A percentile compares a stretch with the other conserved stretches of the same genome.
Evolutionary conservation across 768 basidiomycete species (phyloP).

Genomic region (Botryobasidium botryosum): DNA sequence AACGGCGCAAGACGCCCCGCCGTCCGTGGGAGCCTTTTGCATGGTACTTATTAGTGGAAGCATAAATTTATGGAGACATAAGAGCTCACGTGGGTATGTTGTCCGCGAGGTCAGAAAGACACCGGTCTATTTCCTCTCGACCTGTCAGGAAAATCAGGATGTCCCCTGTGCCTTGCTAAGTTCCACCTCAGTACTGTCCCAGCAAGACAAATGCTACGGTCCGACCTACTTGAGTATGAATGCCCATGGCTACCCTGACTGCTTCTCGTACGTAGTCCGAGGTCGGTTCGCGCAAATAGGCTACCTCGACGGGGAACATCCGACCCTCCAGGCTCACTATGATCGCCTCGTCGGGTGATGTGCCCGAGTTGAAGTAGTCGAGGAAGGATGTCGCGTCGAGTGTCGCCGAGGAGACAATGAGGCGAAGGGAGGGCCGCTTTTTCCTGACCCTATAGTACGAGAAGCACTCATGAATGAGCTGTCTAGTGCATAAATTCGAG

Average conservation of each 20-base stretch:
- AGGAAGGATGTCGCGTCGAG: slow-evolving; percentile 81
- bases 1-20: slow-evolving; percentile 45
- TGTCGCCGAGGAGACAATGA: slow-evolving; percentile 93
- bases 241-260: slow-evolving; percentile 58
- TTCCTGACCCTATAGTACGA: slow-evolving; percentile 53
- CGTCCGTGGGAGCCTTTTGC: slow-evolving; percentile 23
- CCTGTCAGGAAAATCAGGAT: slow-evolving; percentile 90
- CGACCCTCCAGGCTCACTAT: slow-evolving; percentile 87
- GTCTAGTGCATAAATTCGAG: neutral
- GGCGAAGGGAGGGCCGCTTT: slow-evolving; percentile 74
- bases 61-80: neutral
- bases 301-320: slow-evolving; percentile 88
- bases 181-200: slow-evolving; percentile 4
- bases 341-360: slow-evolving; percentile 41
- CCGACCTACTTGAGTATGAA: slow-evolving; percentile 52
- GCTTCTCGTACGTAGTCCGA: slow-evolving; percentile 71
- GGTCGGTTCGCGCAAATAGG: slow-evolving; percentile 62
- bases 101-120: slow-evolving; percentile 64
- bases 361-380: slow-evolving; percentile 66
- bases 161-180: slow-evolving; percentile 69
- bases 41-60: neutral
- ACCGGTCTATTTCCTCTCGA: slow-evolving; percentile 87
- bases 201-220: neutral
- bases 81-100: slow-evolving; percentile 47
- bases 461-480: slow-evolving; percentile 6